These are phyloP conservation scores for Magnolia sinica DNA, from an alignment of 164 flowering plant genomes.

Conservation along the genomic window DNA sequence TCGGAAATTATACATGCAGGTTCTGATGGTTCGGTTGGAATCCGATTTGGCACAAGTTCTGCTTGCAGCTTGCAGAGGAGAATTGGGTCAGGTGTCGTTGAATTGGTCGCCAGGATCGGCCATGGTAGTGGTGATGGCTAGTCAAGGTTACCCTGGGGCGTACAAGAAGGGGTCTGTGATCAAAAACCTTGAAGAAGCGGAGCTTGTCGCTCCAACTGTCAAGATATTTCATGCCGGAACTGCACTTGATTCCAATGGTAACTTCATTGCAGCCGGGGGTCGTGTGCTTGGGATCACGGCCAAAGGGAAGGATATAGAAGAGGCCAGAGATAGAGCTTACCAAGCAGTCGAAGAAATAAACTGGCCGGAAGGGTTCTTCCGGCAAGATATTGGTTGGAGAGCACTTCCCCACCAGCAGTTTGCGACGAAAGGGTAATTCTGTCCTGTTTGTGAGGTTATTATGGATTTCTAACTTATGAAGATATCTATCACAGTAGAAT, in stretches of 20 bases:
- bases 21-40: conserved; percentile 84
- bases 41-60: conserved; percentile 86
- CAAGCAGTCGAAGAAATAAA: conserved; percentile 62
- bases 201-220: conserved; percentile 29
- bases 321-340: conserved; percentile 57
- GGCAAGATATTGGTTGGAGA: conserved; percentile 93
- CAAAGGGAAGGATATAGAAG: conserved; percentile 16
- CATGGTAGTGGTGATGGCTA: conserved; percentile 98
- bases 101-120: conserved; percentile 91
- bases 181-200: conserved; percentile 42
- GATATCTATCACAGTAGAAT: neutral
- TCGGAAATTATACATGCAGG: conserved; percentile 37
- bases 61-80: conserved; percentile 83
- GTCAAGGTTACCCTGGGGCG: conserved; percentile 83
- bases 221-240: conserved; percentile 64
- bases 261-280: conserved; percentile 72
- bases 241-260: conserved; percentile 51
- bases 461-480: neutral
- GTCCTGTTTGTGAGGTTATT: neutral
- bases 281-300: conserved; percentile 72
- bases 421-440: neutral
- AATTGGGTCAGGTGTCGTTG: conserved; percentile 52
- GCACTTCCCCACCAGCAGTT: conserved; percentile 39
- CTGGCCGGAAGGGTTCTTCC: conserved; percentile 83
- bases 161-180: conserved; percentile 72